A percentile compares a stretch with the other conserved stretches of the same genome.
Conservation (phyloP, 2,329 filamentous ascomycete species). For the Diaporthe sp. region DNA sequence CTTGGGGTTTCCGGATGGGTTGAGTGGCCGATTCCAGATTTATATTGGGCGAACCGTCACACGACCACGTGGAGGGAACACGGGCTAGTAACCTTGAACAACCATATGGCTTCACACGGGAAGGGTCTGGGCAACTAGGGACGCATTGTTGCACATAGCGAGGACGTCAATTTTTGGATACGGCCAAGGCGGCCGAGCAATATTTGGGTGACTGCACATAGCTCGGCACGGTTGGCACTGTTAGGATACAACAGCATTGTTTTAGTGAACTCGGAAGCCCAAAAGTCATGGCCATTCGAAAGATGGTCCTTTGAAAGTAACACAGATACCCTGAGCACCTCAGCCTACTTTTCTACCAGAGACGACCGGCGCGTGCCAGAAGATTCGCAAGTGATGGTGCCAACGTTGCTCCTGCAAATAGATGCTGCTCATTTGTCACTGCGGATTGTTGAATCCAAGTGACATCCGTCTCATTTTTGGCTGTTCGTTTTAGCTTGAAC, state of each 20-base stretch:
- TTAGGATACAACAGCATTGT: neutral
- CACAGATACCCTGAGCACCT: neutral
- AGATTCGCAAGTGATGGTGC: neutral
- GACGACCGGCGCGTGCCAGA: neutral
- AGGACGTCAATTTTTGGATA: neutral
- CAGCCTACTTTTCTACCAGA: neutral
- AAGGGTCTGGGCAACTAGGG: neutral
- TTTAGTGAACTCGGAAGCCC: neutral
- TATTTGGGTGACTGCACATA: neutral
- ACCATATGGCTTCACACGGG: neutral
- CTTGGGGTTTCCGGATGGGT: neutral
- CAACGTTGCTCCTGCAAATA: neutral
- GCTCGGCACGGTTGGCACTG: neutral
- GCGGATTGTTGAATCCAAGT: neutral
- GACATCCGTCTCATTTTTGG: neutral
- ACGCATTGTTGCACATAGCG: slow-evolving; percentile 12
- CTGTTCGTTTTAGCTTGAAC: neutral
- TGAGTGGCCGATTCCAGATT: neutral
- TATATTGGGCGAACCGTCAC: neutral
- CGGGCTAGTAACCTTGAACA: neutral
- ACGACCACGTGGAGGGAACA: neutral
- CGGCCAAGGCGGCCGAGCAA: neutral
- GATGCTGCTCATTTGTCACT: neutral
- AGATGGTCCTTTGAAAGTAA: neutral
- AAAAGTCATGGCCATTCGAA: neutral